Evolutionary conservation across 192 early-diverging fungal genomes (phyloP), one percentile per base, ranked within the genome.

Genomic region (Ambispora gerdemannii): DNA sequence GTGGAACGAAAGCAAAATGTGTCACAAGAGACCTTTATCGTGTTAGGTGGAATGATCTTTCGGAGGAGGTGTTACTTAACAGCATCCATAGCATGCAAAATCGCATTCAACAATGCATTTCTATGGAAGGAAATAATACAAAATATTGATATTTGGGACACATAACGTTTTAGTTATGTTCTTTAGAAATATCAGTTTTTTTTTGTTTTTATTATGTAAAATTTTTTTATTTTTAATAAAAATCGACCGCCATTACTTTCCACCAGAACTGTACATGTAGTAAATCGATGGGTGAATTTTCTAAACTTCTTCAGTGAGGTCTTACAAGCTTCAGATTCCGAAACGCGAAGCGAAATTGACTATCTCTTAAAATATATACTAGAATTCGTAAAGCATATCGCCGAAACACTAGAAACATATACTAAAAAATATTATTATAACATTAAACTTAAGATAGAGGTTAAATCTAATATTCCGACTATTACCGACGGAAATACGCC

Each of bases 81-180:
- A 25, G 55, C 27, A 58, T 58, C 27, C 19, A n/a, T 25, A 58
- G 55, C 27, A 58, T 58, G 4, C 55, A n/a, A 58, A 28, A 58
- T 58, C 55, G 55, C 22, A 24, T 58, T 58, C 55, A 58, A 24
- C n/a, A 17, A 1, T 58, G 55, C 22, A 58, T 58, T 58, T 17
- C 19, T 1, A 25, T 25, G 6, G 43, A 47, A 47, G 43, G 43
- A 10, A 17, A 6, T 17, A 17, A 24, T 3, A 58, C 22, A 11
- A 4, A 58, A 58, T 58, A 58, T 4, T 58, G 27, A 58, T n/a
- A n/a, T n/a, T n/a, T 17, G 17, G 4, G 53, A 22, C 24, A 55
- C 10, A n/a, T n/a, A 55, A 55, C 10, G 17, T 55, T 55, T 10
- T 55, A 55, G n/a, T 22, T 22, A 55, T 55, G 24, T 7, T 55